Percentiles rank a stretch among this genome's conserved stretches.
Conservation (phyloP, 805 yeast species). For the Lipomyces chichibuensis region DNA sequence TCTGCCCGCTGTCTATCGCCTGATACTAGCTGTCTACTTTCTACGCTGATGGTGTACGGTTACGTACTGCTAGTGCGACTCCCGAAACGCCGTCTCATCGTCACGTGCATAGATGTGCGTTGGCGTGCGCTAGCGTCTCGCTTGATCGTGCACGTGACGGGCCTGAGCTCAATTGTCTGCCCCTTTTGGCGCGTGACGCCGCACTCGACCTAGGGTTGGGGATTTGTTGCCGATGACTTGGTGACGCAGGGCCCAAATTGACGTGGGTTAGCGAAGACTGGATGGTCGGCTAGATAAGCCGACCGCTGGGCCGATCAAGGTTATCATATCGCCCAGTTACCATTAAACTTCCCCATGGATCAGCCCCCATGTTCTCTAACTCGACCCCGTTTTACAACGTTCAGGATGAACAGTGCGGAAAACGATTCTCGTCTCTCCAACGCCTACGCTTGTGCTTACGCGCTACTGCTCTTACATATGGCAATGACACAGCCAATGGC, state of each 20-base stretch:
- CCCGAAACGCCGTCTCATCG: not conserved
- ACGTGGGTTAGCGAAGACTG: not conserved
- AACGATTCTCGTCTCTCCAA: too few species aligned
- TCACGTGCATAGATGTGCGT: not conserved
- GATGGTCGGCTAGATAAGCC: too few species aligned
- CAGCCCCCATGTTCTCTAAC: too few species aligned
- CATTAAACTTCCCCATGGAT: too few species aligned
- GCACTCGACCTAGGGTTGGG: not conserved
- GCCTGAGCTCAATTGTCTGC: not conserved
- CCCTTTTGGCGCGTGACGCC: not conserved
- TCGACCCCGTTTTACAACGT: too few species aligned
- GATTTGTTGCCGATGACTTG: not conserved
- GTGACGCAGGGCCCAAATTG: not conserved
- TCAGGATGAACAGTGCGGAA: too few species aligned
- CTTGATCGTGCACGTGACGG: not conserved
- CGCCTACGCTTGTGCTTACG: too few species aligned
- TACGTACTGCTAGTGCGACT: not conserved
- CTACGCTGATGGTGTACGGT: not conserved
- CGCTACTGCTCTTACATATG: too few species aligned
- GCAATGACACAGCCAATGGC: too few species aligned
- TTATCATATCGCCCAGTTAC: too few species aligned
- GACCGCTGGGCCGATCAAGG: too few species aligned
- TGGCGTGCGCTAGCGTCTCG: not conserved
- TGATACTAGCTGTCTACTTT: not conserved
- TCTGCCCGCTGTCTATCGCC: not conserved